Evolutionary conservation across 345 rosid species (phyloP).

Genomic region (Salix udensis): DNA sequence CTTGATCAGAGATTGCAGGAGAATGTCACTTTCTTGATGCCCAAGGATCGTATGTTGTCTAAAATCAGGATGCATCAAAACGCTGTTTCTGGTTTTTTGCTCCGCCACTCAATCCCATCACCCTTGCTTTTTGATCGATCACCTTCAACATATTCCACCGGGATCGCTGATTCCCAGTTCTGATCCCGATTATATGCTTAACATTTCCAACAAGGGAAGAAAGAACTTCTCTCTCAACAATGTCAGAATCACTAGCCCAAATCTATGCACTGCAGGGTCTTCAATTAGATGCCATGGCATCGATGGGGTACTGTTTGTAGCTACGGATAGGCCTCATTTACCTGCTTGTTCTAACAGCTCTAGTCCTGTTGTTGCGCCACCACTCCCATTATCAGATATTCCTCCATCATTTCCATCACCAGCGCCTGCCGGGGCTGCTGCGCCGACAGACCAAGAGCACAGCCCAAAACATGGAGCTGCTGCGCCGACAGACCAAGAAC

Average conservation of each 20-base stretch:
- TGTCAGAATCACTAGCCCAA: slow-evolving; percentile 52
- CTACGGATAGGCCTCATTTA: slow-evolving; percentile 8
- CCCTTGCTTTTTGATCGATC: slow-evolving; percentile 65
- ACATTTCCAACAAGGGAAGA: slow-evolving; percentile 49
- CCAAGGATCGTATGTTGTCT: slow-evolving; percentile 53
- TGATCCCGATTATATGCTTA: slow-evolving; percentile 41
- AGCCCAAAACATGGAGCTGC: too few species aligned
- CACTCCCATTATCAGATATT: neutral
- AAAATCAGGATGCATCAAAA: slow-evolving; percentile 22
- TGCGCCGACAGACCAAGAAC: too few species aligned
- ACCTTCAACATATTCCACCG: slow-evolving; percentile 52
- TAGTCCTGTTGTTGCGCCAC: neutral
- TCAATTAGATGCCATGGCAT: slow-evolving; percentile 81
- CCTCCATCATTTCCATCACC: slow-evolving; percentile 9
- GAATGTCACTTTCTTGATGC: slow-evolving; percentile 76
- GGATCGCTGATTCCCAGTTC: slow-evolving; percentile 58
- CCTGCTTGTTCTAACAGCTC: slow-evolving; percentile 33
- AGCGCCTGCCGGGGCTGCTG: too few species aligned
- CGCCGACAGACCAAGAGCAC: too few species aligned
- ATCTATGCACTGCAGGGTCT: slow-evolving; percentile 51
- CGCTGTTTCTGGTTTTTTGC: slow-evolving; percentile 47
- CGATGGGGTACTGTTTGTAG: slow-evolving; percentile 41
- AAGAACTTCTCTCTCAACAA: slow-evolving; percentile 49
- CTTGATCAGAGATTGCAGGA: slow-evolving; percentile 14
- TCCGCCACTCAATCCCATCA: slow-evolving; percentile 69